These are phyloP conservation scores for Candida ficus DNA, from an alignment of 805 yeast species.

Conservation along the genomic window DNA sequence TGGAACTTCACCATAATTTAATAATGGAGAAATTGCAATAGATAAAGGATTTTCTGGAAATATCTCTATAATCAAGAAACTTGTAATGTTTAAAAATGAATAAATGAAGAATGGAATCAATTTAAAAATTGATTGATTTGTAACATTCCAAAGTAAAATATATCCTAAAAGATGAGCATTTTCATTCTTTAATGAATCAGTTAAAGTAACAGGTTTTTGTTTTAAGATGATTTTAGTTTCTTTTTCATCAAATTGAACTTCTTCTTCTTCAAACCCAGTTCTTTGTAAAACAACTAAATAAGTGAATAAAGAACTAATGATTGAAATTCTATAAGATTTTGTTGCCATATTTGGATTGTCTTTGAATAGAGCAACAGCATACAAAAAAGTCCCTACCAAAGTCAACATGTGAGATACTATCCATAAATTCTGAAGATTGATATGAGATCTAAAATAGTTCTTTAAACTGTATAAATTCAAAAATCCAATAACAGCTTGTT, in stretches of 20 bases:
- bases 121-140: conserved; percentile 29
- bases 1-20: conserved; percentile 34
- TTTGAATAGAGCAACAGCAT: conserved; percentile 5
- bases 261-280: conserved; percentile 16
- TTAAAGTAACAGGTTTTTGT: conserved; percentile 22
- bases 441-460: conserved; percentile 1
- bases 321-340: conserved; percentile 15
- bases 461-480: not conserved
- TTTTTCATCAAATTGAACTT: conserved; percentile 10
- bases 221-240: conserved; percentile 11
- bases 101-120: conserved; percentile 37
- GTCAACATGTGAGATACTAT: conserved; percentile 20
- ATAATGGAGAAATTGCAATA: conserved; percentile 31
- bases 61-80: conserved; percentile 29
- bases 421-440: conserved; percentile 22
- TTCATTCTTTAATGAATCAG: conserved; percentile 36
- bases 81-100: conserved; percentile 34
- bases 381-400: conserved; percentile 14
- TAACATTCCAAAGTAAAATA: conserved; percentile 33
- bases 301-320: conserved; percentile 18
- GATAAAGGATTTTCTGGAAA: conserved; percentile 29
- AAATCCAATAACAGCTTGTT: too few relatives aligned
- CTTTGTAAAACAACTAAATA: conserved; percentile 24
- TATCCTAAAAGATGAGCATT: conserved; percentile 34
- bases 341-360: not conserved